Percentiles rank a stretch among this genome's conserved stretches.
Evolutionary conservation across 1,284 basidiomycete species (phyloP).

Genomic region (Pyrrhoderma lamaoense): DNA sequence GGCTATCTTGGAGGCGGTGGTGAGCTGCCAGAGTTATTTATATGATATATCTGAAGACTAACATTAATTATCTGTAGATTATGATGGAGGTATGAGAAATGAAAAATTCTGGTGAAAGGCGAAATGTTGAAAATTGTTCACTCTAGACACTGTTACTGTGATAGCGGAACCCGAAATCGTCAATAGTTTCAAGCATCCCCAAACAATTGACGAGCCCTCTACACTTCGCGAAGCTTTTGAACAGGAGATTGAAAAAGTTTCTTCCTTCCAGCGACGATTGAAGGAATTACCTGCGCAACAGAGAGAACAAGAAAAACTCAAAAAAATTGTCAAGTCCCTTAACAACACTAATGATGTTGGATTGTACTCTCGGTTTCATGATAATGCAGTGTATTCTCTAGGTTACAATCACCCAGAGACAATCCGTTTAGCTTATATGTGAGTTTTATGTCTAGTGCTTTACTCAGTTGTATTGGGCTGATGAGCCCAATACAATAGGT

Average conservation of each 20-base stretch:
- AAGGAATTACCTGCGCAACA: not conserved
- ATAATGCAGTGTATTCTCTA: constrained; percentile 40
- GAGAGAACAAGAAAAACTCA: too few relatives aligned
- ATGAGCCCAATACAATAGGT: constrained; percentile 31
- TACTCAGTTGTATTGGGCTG: not conserved
- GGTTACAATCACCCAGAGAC: constrained; percentile 45
- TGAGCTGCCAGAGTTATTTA: constrained; percentile 26
- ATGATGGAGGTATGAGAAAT: constrained; percentile 53
- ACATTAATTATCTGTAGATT: constrained; percentile 42
- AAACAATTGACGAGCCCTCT: constrained; percentile 2
- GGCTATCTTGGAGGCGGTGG: constrained; percentile 51
- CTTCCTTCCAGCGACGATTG: constrained; percentile 9
- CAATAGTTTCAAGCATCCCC: constrained; percentile 16
- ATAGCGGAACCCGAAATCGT: constrained; percentile 34
- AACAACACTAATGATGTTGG: too few relatives aligned
- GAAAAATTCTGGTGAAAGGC: not conserved
- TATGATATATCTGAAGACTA: too few relatives aligned
- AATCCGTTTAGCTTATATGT: constrained; percentile 59
- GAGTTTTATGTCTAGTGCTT: constrained; percentile 20
- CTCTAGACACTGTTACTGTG: constrained; percentile 47
- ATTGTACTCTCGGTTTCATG: constrained; percentile 33
- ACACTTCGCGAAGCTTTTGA: constrained; percentile 42
- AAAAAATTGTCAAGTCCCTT: too few relatives aligned
- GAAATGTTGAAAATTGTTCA: not conserved
- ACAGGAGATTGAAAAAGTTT: constrained; percentile 35